Base-by-base conservation (phyloP, 2,329 filamentous ascomycete species). In the Colletotrichum somersetense region DNA sequence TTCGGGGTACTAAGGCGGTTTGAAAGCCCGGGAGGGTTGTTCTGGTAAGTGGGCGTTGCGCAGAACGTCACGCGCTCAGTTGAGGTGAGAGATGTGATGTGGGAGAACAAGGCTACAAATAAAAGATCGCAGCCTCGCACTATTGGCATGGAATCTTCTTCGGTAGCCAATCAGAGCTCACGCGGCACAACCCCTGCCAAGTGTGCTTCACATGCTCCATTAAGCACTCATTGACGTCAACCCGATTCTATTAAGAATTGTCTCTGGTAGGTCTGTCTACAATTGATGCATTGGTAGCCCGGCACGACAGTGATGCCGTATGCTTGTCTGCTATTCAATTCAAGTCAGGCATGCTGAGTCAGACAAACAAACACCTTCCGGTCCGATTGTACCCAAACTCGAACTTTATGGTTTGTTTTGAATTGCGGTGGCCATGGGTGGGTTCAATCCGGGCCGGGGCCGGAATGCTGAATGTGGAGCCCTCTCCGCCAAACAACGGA, bases 91-190 rank as follows among this genome's bases (percentile, higher is more conserved):
- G 55, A 44, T n/a, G 40, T 42, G 8, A 61, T 50, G 38, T 67
- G 38, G 44, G 64, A 53, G 50, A 26, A 55, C 70, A 57, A 72
- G 70, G 70, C 70, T 72, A 30, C 33, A 56, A 16, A 48, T 18
- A 40, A 59, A 61, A 62, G 40, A 71, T 71, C 70, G 48, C 59
- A 73, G 70, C 70, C 70, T 73, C 50, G 67, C 59, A 70, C 48
- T 48, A 52, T 48, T 44, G 59, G 59, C 30, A n/a, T 38, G n/a
- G 33, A 10, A 53, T n/a, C 50, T 48, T 5, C 5, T 42, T 30
- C 16, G 2, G 5, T 30, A 40, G 48, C 70, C 70, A 73, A 73
- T 73, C 48, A 73, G 44, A 61, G 33, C 11, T 23, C 55, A 35
- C 10, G 10, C 40, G 20, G 33, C 42, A 50, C 56, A 40, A 30